phyloP scores from a whole-genome alignment of 169 alveolate species.

The Eimeria maxima region DNA sequence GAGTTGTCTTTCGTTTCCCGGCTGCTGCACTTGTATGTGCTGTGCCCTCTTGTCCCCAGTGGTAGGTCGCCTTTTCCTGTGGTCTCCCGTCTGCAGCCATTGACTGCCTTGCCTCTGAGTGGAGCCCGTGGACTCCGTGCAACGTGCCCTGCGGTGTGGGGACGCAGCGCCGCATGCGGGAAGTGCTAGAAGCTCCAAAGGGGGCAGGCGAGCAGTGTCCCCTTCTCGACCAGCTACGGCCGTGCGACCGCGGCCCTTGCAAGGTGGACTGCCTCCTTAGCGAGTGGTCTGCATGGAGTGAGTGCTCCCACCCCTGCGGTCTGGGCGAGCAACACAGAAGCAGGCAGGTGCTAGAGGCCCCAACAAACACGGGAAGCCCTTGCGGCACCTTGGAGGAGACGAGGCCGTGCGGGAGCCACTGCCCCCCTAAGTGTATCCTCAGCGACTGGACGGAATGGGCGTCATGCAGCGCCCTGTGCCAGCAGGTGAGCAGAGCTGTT shows the following conservation, averaged over 20 bases:
- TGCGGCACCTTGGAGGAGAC: slow-evolving; percentile 70
- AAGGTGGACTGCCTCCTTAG: slow-evolving; percentile 85
- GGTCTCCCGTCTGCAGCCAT: slow-evolving; percentile 41
- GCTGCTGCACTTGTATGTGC: not conserved
- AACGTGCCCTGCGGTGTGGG: slow-evolving; percentile 87
- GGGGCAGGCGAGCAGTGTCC: slow-evolving; percentile 81
- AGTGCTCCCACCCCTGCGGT: slow-evolving; percentile 87
- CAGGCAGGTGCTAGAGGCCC: slow-evolving; percentile 67
- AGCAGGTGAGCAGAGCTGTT: slow-evolving; percentile 52
- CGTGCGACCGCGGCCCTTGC: slow-evolving; percentile 62
- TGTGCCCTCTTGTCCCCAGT: not conserved
- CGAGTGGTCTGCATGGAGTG: slow-evolving; percentile 87
- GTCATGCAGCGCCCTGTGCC: slow-evolving; percentile 68
- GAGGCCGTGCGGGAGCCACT: slow-evolving; percentile 61
- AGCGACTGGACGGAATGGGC: slow-evolving; percentile 83
- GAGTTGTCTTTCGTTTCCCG: not conserved
- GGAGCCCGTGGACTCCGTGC: slow-evolving; percentile 88
- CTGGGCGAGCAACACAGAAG: slow-evolving; percentile 82
- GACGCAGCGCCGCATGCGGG: slow-evolving; percentile 82
- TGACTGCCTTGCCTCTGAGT: slow-evolving; percentile 86
- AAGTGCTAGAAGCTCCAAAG: slow-evolving; percentile 76
- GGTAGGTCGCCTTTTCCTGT: not conserved
- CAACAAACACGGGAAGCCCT: not conserved
- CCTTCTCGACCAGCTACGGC: slow-evolving; percentile 68
- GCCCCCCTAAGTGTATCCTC: slow-evolving; percentile 72